Conservation (phyloP, 2,329 filamentous ascomycete genomes). For the Ascochyta rabiei region DNA sequence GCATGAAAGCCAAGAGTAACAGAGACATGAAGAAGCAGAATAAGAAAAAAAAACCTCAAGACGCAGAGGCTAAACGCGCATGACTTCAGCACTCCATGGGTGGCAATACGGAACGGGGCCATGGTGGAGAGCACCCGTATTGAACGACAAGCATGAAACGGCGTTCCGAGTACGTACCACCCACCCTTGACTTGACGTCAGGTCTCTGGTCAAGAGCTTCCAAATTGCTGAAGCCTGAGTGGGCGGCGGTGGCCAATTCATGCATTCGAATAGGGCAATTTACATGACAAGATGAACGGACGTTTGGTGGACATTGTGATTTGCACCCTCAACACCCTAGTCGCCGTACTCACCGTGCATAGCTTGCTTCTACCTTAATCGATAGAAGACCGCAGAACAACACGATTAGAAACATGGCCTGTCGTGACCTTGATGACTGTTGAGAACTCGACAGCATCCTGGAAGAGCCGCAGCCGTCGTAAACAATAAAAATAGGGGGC, state of each 20-base stretch:
- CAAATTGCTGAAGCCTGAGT: constrained; percentile 10
- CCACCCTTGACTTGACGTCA: constrained; percentile 23
- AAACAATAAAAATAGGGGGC: constrained; percentile 31
- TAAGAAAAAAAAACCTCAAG: neutral
- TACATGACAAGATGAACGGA: constrained; percentile 18
- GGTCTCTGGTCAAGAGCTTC: neutral
- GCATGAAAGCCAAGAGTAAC: neutral
- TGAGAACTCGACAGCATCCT: neutral
- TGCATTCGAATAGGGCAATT: constrained; percentile 12
- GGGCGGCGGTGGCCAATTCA: constrained; percentile 7
- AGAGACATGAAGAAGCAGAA: neutral
- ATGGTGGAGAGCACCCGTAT: constrained; percentile 13
- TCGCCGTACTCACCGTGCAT: too few relatives aligned
- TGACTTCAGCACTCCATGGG: constrained; percentile 13
- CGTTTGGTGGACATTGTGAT: constrained; percentile 7
- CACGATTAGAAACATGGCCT: neutral
- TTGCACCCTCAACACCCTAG: neutral
- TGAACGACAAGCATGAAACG: constrained; percentile 16
- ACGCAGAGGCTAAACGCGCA: constrained; percentile 7
- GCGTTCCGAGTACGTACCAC: constrained; percentile 12
- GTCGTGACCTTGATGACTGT: constrained; percentile 7
- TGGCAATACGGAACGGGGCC: constrained; percentile 14
- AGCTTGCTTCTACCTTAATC: constrained; percentile 2
- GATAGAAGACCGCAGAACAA: constrained; percentile 1
- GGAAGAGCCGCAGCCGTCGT: constrained; percentile 8